Evolutionary conservation across 352 stramenopile species (phyloP).

Genomic region (Pilasporangium apinafurcum): DNA sequence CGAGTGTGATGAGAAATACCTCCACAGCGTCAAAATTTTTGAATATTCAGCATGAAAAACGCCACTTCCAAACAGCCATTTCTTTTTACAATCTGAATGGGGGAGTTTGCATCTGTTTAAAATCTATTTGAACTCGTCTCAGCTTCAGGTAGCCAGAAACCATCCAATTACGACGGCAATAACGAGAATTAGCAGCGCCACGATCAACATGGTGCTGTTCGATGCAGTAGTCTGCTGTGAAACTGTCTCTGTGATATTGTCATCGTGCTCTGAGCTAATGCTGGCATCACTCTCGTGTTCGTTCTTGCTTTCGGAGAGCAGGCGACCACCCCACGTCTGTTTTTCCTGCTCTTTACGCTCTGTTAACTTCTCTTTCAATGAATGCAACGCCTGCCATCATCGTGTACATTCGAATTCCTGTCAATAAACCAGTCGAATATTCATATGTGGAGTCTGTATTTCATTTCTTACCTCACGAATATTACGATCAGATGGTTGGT

Average conservation of each 20-base stretch:
- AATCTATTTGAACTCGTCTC: too few species aligned
- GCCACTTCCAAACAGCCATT: too few species aligned
- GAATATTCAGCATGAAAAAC: too few species aligned
- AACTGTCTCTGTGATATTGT: constrained; percentile 2
- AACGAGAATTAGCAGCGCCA: constrained; percentile 28
- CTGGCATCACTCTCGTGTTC: not conserved
- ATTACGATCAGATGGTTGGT: constrained; percentile 60
- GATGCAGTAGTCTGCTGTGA: constrained; percentile 5
- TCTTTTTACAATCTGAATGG: too few species aligned
- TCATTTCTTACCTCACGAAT: constrained; percentile 42
- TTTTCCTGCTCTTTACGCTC: constrained; percentile 64
- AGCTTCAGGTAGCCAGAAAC: constrained; percentile 9
- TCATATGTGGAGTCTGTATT: not conserved
- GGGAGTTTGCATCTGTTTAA: too few species aligned
- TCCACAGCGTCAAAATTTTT: constrained; percentile 74
- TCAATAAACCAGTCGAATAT: not conserved
- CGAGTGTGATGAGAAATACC: constrained; percentile 81
- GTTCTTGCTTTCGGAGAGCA: constrained; percentile 28
- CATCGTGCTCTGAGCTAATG: not conserved
- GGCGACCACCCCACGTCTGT: constrained; percentile 56
- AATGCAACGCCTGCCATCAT: constrained; percentile 27
- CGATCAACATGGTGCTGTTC: constrained; percentile 21
- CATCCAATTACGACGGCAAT: constrained; percentile 24
- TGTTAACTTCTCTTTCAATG: constrained; percentile 32
- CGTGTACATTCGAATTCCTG: not conserved